Base-by-base conservation (phyloP, 1,139 yeast genomes). In the Saccharomyces uvarum region DNA sequence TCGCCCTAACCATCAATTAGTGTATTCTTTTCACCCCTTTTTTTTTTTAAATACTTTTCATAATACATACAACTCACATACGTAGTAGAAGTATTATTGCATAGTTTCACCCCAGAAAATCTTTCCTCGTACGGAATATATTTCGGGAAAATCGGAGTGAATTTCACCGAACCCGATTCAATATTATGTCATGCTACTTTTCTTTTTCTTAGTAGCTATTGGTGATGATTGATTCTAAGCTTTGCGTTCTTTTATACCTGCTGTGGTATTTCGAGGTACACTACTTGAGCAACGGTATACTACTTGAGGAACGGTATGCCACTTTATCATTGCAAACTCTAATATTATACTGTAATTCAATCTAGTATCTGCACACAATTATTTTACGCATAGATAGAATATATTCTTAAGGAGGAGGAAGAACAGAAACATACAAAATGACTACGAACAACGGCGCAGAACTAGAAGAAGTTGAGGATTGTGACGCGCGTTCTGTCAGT, bases 1-100 rank as follows among this genome's bases (percentile, higher is more conserved):
- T 74, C 61, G 48, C 55, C 33, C 33, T 33, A 48, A 31, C 42
- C 13, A 53, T 51, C 33, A 27, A 19, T 41, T 47, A 27, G 29
- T 46, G 31, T 28, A 44, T 48, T 46, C 52, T 28, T 11, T 32
- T 13, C 11, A 6, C 16, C 24, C 21, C n/a, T n/a, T 5, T 38
- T n/a, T 38, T 33, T 38, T 33, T 33, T 38, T 38, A 38, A 38
- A 4, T 19, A 38, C 13, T 13, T 38, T 38, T 38, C 19, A 19
- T 38, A 38, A 11, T 38, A 38, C 44, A 16, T 38, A 38, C 6
- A 24, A 19, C 44, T 9, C 2, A 16, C 19, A 28, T 11, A 38
- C 9, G 44, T 38, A 38, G 44, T 38, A 19, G 19, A 38, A 16
- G 44, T 38, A 19, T 38, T 38, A 38, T 38, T 38, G 44, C 44